phyloP scores from a whole-genome alignment of 176 grass and related monocot genomes.

The Zoysia pacifica region DNA sequence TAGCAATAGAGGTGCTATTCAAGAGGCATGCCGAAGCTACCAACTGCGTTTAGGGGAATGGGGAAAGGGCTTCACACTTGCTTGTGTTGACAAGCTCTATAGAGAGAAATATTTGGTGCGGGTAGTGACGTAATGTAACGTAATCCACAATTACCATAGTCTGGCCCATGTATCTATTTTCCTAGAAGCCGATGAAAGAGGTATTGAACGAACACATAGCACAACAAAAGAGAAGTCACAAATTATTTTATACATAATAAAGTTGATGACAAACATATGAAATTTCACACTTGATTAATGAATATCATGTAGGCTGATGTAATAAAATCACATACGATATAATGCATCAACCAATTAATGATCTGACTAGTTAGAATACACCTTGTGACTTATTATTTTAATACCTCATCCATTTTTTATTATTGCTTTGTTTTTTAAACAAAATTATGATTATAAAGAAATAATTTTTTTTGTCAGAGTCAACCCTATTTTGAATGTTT shows the following conservation, averaged over 20 bases:
- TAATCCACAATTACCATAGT: not conserved
- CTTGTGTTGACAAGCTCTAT: too few species aligned
- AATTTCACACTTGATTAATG: not conserved
- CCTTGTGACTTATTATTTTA: too few species aligned
- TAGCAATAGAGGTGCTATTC: not conserved
- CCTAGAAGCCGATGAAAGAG: not conserved
- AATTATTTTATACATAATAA: not conserved
- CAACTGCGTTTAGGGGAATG: too few species aligned
- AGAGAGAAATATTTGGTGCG: not conserved
- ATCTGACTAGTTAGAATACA: not conserved
- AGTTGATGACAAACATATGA: not conserved
- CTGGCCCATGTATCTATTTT: not conserved
- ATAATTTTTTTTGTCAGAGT: not conserved
- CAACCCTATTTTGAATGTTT: not conserved
- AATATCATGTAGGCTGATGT: not conserved
- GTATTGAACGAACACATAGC: not conserved
- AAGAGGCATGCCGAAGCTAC: not conserved
- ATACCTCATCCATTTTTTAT: not conserved
- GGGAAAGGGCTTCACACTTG: too few species aligned
- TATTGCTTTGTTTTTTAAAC: not conserved
- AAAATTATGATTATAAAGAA: not conserved
- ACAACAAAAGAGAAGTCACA: too few species aligned
- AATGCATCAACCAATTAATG: not conserved
- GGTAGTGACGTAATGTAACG: not conserved
- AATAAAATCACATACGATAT: not conserved